Conservation (phyloP, 306 rosid genomes). For the Rosa persica region DNA sequence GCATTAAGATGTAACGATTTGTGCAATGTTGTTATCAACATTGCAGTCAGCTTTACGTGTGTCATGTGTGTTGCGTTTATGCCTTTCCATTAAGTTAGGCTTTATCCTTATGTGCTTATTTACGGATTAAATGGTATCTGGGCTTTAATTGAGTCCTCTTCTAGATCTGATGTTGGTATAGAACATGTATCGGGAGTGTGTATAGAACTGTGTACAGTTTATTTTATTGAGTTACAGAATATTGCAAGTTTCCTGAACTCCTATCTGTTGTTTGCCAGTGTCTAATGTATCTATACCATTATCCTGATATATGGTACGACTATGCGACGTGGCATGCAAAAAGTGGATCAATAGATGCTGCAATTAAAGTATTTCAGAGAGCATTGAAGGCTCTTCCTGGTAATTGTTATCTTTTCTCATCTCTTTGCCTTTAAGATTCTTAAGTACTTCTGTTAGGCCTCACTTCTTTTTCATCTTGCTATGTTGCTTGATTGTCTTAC, state of each 20-base stretch:
- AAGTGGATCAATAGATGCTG: constrained; percentile 86
- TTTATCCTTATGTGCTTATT: not conserved
- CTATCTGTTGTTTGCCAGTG: constrained; percentile 58
- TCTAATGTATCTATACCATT: constrained; percentile 94
- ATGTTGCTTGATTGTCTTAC: constrained; percentile 8
- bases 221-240: constrained; percentile 6
- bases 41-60: not conserved
- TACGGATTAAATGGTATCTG: not conserved
- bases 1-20: not conserved
- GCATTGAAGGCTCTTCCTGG: constrained; percentile 97
- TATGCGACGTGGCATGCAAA: constrained; percentile 96
- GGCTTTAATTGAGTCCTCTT: not conserved
- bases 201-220: not conserved
- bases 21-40: not conserved
- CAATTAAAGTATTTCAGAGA: constrained; percentile 94
- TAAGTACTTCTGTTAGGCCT: constrained; percentile 10
- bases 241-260: constrained; percentile 23
- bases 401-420: constrained; percentile 33
- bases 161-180: not conserved
- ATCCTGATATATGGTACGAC: constrained; percentile 96
- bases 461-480: constrained; percentile 11
- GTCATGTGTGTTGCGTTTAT: not conserved
- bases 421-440: constrained; percentile 18
- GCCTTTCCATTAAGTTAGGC: not conserved
- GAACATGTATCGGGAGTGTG: not conserved